phyloP scores from a whole-genome alignment of 2,329 filamentous ascomycete genomes.

The Celoporthe dispersa region DNA sequence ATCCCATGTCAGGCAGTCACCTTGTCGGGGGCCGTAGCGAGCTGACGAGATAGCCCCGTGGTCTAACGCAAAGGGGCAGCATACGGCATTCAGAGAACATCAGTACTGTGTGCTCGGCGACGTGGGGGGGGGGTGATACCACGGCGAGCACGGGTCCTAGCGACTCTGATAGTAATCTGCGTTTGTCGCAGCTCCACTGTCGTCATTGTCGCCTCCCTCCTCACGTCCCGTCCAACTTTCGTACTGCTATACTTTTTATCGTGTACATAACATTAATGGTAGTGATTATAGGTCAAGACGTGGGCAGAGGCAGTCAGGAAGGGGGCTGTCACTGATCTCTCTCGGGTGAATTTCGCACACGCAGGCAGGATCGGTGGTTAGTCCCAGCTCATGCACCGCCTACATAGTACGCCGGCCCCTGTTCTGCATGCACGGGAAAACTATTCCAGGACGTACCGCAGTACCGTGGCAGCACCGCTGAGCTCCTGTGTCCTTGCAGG shows the following conservation, averaged over 20 bases:
- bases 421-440: not conserved
- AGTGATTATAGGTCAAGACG: not conserved
- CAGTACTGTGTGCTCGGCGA: not conserved
- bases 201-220: not conserved
- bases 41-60: not conserved
- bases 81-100: not conserved
- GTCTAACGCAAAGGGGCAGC: not conserved
- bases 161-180: too few relatives aligned
- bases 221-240: not conserved
- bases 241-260: not conserved
- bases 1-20: not conserved
- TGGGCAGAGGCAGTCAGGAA: too few relatives aligned
- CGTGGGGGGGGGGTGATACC: not conserved
- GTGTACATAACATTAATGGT: not conserved
- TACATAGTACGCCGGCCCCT: not conserved
- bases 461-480: not conserved
- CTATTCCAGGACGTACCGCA: not conserved
- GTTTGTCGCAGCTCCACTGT: constrained; percentile 11
- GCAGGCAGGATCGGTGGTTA: not conserved
- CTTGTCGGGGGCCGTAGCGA: not conserved
- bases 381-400: constrained; percentile 5
- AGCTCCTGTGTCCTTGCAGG: not conserved
- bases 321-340: not conserved
- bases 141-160: not conserved
- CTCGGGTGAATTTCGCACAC: not conserved